Evolutionary conservation across 306 rosid genomes (phyloP).

Genomic region (Castanea sativa): DNA sequence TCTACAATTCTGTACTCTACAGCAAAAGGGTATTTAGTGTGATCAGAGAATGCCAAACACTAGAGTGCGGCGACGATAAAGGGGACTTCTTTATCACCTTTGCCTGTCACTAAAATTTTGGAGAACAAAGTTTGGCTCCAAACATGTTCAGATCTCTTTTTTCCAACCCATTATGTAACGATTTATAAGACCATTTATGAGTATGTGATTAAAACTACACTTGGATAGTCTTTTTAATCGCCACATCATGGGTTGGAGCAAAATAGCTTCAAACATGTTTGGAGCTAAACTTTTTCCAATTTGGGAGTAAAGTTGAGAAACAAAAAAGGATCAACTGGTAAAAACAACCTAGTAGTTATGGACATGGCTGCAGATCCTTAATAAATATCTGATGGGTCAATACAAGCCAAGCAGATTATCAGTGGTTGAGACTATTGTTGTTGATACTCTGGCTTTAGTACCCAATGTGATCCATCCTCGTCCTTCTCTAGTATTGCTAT

Average conservation of each 20-base stretch:
- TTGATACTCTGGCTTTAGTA: slow-evolving; percentile 75
- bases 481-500: slow-evolving; percentile 72
- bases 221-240: too few species aligned
- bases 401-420: slow-evolving; percentile 5
- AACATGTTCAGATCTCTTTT: too few species aligned
- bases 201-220: too few species aligned
- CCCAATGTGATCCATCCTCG: slow-evolving; percentile 66
- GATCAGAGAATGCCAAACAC: slow-evolving; percentile 20
- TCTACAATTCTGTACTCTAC: slow-evolving; percentile 20
- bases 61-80: background rate
- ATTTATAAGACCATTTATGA: too few species aligned
- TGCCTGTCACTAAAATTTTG: background rate
- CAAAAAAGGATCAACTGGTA: background rate
- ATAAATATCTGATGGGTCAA: background rate
- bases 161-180: too few species aligned
- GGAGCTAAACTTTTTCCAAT: background rate
- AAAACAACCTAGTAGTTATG: background rate
- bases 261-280: too few species aligned
- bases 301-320: background rate
- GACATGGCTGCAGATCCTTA: background rate
- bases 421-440: slow-evolving; percentile 19
- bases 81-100: slow-evolving; percentile 13
- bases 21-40: background rate
- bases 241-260: too few species aligned
- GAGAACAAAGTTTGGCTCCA: background rate